These are phyloP conservation scores for Chrysochromulina tobinii DNA, from an alignment of 78 protist species.

Conservation along the genomic window DNA sequence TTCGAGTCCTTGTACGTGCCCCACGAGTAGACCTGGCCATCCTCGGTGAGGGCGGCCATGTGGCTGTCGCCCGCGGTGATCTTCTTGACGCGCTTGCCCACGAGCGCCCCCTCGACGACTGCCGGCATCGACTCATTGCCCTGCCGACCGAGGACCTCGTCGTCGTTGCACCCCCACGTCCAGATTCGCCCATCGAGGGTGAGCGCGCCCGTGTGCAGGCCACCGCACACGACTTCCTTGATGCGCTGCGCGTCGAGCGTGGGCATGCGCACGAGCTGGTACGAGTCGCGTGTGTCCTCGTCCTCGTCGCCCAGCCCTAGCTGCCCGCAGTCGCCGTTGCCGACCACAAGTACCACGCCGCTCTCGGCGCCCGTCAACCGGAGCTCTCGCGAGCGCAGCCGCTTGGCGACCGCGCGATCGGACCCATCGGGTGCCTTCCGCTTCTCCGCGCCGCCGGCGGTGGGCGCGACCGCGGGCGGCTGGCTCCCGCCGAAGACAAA, in stretches of 20 bases:
- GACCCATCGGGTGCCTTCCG: neutral
- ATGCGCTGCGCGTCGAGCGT: neutral
- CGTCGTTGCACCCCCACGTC: constrained; percentile 60
- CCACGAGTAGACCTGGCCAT: constrained; percentile 46
- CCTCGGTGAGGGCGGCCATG: constrained; percentile 2
- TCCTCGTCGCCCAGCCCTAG: constrained; percentile 14
- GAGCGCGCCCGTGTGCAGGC: constrained; percentile 49
- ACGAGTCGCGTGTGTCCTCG: neutral
- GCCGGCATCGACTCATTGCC: constrained; percentile 21
- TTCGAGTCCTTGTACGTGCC: constrained; percentile 42
- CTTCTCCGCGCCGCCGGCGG: neutral
- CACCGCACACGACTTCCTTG: constrained; percentile 29
- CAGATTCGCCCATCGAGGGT: constrained; percentile 30
- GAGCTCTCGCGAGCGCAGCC: neutral
- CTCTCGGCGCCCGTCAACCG: neutral
- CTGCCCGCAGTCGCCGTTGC: constrained; percentile 20
- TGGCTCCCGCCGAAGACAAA: neutral
- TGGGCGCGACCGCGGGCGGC: neutral
- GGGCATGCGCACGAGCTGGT: neutral
- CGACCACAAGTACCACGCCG: neutral
- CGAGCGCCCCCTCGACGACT: constrained; percentile 14
- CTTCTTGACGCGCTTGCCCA: neutral
- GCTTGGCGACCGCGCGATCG: neutral
- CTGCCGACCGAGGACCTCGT: constrained; percentile 40
- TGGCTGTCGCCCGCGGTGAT: constrained; percentile 45